Base-by-base conservation (phyloP, 2,329 filamentous ascomycete species). In the Chrysoporthe puriensis region DNA sequence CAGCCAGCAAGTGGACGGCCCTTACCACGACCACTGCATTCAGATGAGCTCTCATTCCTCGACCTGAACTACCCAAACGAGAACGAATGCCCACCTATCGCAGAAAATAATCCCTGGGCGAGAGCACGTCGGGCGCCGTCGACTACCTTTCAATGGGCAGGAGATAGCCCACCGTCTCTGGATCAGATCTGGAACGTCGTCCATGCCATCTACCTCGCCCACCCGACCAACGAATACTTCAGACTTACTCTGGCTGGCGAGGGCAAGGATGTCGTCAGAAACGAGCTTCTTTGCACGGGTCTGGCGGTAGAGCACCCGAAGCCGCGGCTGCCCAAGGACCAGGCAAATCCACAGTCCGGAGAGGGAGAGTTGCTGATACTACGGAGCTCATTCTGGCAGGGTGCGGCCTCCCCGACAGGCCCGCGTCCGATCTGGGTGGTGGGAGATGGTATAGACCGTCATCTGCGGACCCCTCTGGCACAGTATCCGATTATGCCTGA, bases 161-260 rank as follows among this genome's bases (percentile, higher is more conserved):
- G 73, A 9, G 73, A 74, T 34, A 62, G 42, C 3, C 65, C 75
- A n/a, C 82, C 82, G 58, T 76, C 79, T 43, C 72, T 82, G 42
- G 80, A 77, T 2, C 81, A 84, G 70, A 73, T 83, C 18, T 84
- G 82, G 82, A 79, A 82, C 59, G 74, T 83, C 34, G 71, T 82
- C 26, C 82, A 84, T 69, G 79, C 79, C 4, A 76, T 84, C 66
- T 79, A 81, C 54, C 77, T 81, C 16, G 74, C 78, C 21, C 77
- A 82, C 56, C 81, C 81, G 40, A 74, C 80, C 18, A 74, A 78
- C 26, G 82, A 84, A 72, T 79, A 78, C 65, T 79, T 84, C 72
- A 77, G 82, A 32, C 73, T 84, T 18, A 72, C 75, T 4, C 75
- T 84, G 21, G 70, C 72, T 9, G 81, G 82, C 42, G 73, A 73